Evolutionary conservation across 257 asterid species (phyloP).

Genomic region (Solanum megistacrolobum): DNA sequence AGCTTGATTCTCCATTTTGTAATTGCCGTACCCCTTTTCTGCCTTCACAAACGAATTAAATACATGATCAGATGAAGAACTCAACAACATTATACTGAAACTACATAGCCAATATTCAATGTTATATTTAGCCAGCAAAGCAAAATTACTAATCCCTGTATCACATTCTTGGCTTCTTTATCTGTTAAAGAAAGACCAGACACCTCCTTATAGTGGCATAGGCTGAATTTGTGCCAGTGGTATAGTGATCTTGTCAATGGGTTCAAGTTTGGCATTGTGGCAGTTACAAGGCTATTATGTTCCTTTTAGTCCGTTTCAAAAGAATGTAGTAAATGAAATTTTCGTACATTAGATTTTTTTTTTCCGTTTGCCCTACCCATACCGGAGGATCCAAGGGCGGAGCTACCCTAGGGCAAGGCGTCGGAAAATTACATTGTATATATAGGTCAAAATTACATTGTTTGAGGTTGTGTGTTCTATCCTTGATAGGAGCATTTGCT

Average conservation of each 20-base stretch:
- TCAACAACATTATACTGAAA: not conserved
- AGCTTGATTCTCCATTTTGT: conserved; percentile 38
- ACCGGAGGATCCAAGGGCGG: not conserved
- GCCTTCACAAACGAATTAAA: conserved; percentile 19
- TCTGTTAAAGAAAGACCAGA: not conserved
- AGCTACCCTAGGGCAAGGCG: not conserved
- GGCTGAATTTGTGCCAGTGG: not conserved
- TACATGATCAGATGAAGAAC: not conserved
- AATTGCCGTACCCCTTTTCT: conserved; percentile 32
- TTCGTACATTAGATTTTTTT: not conserved
- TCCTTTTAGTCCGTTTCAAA: not conserved
- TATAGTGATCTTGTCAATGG: not conserved
- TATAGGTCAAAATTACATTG: no score
- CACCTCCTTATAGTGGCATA: not conserved
- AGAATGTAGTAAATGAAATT: not conserved
- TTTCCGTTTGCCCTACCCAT: no score
- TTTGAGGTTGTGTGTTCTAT: not conserved
- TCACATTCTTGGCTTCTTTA: not conserved
- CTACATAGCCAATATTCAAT: not conserved
- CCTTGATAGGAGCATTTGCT: not conserved
- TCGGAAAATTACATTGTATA: not conserved
- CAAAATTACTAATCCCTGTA: not conserved
- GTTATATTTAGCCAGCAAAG: not conserved
- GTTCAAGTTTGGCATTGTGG: not conserved
- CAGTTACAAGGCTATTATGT: not conserved